These are phyloP conservation scores for Cercospora citrullina DNA, from an alignment of 2,329 filamentous ascomycete genomes.

Conservation along the genomic window DNA sequence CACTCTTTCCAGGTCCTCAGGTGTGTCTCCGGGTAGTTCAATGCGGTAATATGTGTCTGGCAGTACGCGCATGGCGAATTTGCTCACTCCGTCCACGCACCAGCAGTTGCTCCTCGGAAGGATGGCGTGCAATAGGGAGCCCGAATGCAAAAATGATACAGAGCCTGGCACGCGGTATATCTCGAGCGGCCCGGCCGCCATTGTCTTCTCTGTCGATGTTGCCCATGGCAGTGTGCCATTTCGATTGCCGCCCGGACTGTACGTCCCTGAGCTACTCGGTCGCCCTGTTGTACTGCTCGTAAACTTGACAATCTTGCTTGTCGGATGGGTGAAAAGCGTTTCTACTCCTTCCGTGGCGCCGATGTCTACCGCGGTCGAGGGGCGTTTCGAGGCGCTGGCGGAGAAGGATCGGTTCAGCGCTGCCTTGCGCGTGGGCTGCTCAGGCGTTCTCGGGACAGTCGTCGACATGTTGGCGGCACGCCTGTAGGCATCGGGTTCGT, in stretches of 20 bases:
- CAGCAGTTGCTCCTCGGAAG: conserved; percentile 88
- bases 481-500: not conserved
- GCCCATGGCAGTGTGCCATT: conserved; percentile 67
- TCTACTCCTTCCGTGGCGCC: conserved; percentile 56
- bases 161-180: conserved; percentile 86
- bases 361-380: conserved; percentile 37
- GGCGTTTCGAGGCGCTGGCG: conserved; percentile 36
- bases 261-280: conserved; percentile 26
- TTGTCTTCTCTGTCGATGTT: conserved; percentile 74
- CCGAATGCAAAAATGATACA: conserved; percentile 84
- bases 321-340: conserved; percentile 72
- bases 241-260: conserved; percentile 26
- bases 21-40: conserved; percentile 69
- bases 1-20: conserved; percentile 64
- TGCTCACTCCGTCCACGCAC: conserved; percentile 82
- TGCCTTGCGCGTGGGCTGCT: conserved; percentile 29
- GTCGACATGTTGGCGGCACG: conserved; percentile 26
- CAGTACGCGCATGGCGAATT: conserved; percentile 83
- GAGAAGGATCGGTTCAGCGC: conserved; percentile 49
- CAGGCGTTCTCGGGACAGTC: conserved; percentile 34
- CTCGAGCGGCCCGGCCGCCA: conserved; percentile 75
- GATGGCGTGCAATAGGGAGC: conserved; percentile 79
- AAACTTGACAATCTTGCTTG: conserved; percentile 71
- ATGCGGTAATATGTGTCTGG: conserved; percentile 87
- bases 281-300: conserved; percentile 42